Conservation (phyloP, 1,284 basidiomycete genomes). For the Cryptococcus sp. region DNA sequence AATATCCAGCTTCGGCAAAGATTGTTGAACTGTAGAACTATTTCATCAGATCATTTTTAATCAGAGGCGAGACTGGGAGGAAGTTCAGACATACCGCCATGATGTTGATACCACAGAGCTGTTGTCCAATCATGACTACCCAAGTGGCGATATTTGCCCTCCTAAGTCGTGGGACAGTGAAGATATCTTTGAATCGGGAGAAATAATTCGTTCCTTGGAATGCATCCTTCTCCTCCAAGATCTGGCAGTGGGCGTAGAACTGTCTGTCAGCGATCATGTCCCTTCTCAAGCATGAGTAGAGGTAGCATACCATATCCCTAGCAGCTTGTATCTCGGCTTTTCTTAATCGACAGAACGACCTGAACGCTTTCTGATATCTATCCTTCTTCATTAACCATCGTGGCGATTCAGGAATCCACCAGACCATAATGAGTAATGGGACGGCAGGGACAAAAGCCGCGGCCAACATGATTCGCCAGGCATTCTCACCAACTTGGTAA, state of each 20-base stretch:
- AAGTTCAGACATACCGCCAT: conserved; percentile 52
- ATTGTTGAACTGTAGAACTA: conserved; percentile 59
- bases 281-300: conserved; percentile 29
- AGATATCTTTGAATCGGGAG: conserved; percentile 59
- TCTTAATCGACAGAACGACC: conserved; percentile 62
- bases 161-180: conserved; percentile 61
- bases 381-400: conserved; percentile 70
- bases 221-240: too few relatives aligned
- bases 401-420: conserved; percentile 58
- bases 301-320: conserved; percentile 54
- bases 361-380: conserved; percentile 61
- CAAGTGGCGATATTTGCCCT: conserved; percentile 65
- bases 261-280: conserved; percentile 48
- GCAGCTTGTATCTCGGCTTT: conserved; percentile 67
- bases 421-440: conserved; percentile 52
- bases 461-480: conserved; percentile 50
- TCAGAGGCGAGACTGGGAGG: too few relatives aligned
- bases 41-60: too few relatives aligned
- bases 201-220: conserved; percentile 39
- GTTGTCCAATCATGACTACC: conserved; percentile 60
- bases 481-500: conserved; percentile 15
- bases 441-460: conserved; percentile 51
- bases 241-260: conserved; percentile 21
- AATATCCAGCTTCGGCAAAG: conserved; percentile 56
- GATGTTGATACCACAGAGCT: conserved; percentile 35